These are phyloP conservation scores for Nothophoma quercina DNA, from an alignment of 2,329 filamentous ascomycete genomes.

Conservation along the genomic window DNA sequence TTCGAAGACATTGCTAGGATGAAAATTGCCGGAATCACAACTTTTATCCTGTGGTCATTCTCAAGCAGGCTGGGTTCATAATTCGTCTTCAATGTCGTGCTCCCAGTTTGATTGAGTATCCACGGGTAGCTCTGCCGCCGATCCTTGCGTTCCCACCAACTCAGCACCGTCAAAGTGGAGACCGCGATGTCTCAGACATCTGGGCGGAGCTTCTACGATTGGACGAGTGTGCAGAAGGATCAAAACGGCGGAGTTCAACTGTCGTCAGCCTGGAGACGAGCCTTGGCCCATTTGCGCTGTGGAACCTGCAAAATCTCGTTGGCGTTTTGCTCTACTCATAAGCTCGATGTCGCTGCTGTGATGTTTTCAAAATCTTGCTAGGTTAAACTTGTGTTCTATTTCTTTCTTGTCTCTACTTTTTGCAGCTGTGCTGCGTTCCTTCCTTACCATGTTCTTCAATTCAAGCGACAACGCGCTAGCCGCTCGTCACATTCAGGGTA, in stretches of 20 bases:
- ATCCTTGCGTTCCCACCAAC: constrained; percentile 2
- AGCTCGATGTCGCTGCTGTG: background rate
- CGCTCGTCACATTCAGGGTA: constrained; percentile 13
- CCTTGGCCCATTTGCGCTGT: constrained; percentile 3
- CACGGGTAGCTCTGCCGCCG: constrained; percentile 6
- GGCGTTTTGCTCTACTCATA: constrained; percentile 1
- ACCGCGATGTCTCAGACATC: constrained; percentile 8
- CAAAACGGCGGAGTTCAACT: background rate
- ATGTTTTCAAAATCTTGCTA: background rate
- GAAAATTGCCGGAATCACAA: no score
- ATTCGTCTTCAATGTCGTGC: background rate
- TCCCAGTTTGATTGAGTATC: background rate
- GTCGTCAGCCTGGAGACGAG: background rate
- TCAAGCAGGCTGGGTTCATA: no score
- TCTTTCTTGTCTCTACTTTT: constrained; percentile 1
- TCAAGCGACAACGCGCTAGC: constrained; percentile 4
- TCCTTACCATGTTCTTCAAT: constrained; percentile 12
- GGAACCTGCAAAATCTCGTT: constrained; percentile 10
- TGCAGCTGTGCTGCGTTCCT: constrained; percentile 18
- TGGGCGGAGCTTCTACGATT: constrained; percentile 9
- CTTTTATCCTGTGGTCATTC: no score
- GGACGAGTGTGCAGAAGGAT: constrained; percentile 7
- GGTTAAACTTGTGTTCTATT: background rate
- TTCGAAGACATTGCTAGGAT: no score
- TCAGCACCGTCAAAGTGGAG: constrained; percentile 9